A percentile compares a stretch with the other conserved stretches of the same genome.
Conservation (phyloP, 805 yeast genomes). For the Suhomyces prunicola region DNA sequence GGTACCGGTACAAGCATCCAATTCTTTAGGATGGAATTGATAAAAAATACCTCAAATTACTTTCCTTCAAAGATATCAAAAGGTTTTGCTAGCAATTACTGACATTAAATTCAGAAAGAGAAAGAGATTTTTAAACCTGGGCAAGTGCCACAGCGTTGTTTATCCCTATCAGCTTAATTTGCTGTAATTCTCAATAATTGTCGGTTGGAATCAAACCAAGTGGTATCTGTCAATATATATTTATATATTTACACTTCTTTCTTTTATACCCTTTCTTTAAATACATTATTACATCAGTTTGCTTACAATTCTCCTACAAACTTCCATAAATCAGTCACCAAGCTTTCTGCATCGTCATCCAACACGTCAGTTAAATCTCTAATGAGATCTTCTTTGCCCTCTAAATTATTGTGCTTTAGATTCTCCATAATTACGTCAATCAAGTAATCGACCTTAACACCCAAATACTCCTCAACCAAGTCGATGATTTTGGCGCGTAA, state of each 20-base stretch:
- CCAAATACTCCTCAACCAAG: constrained; percentile 51
- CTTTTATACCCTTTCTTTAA: neutral
- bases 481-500: constrained; percentile 37
- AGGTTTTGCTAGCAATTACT: neutral
- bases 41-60: neutral
- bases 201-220: neutral
- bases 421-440: constrained; percentile 41
- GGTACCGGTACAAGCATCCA: constrained; percentile 66
- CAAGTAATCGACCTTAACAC: constrained; percentile 51
- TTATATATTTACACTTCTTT: neutral
- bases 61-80: neutral
- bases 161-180: neutral
- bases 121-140: neutral
- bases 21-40: constrained; percentile 64
- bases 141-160: neutral
- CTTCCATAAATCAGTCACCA: constrained; percentile 41
- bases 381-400: constrained; percentile 31
- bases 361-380: constrained; percentile 49
- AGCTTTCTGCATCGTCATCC: constrained; percentile 45
- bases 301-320: constrained; percentile 9
- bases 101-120: neutral
- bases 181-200: neutral
- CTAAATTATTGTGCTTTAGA: constrained; percentile 29
- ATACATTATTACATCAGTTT: neutral
- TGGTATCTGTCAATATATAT: neutral